Evolutionary conservation across 352 stramenopile species (phyloP), one percentile per base, ranked within the genome.

Genomic region (Saprolegnia diclina): DNA sequence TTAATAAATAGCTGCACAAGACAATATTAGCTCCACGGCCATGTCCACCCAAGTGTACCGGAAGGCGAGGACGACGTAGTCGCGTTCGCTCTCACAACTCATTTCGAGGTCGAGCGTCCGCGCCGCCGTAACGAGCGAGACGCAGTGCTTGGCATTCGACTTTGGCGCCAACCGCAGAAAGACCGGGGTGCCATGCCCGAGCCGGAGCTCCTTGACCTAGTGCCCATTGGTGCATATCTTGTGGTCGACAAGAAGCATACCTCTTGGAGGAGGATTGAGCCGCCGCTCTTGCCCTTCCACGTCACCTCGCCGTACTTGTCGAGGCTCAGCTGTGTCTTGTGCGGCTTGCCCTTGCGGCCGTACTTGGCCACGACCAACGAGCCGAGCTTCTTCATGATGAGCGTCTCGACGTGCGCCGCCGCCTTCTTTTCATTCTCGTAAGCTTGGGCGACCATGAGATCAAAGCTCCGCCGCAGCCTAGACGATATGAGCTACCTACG

Each of bases 31-130:
- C 7, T 9, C n/a, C 46, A 10, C 9, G 16, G 9, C 26, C 46
- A 55, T 55, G 46, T 22, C 46, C 42, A 48, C 13, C 2, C 4
- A 48, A 48, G 7, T 24, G 38, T 55, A 66, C 16, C 84, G 78
- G 64, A 94, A 91, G n/a, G 86, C 86, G 22, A 94, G 82, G 18
- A 91, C 86, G 61, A 90, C 91, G 84, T 85, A 94, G 78, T 94
- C 86, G 35, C 86, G 83, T 71, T 88, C 76, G 37, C 81, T 72
- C 68, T 94, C 86, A 61, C 77, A 90, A 40, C 79, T 40, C 0
- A 81, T 85, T 66, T 94, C 80, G 21, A 94, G 87, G 72, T 94
- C 86, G 4, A 94, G 75, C 19, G 86, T 87, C 0, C 86, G 82
- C 32, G 77, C 66, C 5, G 61, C 65, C 1, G 83, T 89, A 9